phyloP scores from a whole-genome alignment of 208 protist genomes.

The Crithidia brevicula region DNA sequence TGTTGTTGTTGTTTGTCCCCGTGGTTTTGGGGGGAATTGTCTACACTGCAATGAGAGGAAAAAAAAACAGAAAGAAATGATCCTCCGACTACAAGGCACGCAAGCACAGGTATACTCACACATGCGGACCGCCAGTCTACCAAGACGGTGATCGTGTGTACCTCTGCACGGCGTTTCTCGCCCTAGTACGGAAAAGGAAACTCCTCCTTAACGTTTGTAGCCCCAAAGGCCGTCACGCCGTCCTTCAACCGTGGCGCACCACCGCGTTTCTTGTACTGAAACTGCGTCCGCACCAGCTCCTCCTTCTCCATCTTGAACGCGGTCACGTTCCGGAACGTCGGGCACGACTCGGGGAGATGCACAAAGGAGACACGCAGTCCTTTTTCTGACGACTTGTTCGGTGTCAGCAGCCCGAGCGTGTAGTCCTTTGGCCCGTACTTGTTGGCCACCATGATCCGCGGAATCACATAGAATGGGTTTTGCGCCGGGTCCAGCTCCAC shows the following conservation, averaged over 20 bases:
- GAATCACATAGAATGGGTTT: conserved; percentile 59
- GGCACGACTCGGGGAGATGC: conserved; percentile 30
- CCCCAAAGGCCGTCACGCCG: conserved; percentile 32
- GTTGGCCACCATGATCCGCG: conserved; percentile 39
- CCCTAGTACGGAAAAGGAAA: conserved; percentile 34
- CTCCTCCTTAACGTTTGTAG: conserved; percentile 32
- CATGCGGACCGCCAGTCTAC: too few species aligned
- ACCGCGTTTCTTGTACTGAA: conserved; percentile 50
- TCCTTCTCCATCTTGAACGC: conserved; percentile 25
- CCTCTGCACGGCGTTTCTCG: too few species aligned
- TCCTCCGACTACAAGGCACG: too few species aligned
- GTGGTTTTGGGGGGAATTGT: too few species aligned
- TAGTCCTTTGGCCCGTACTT: conserved; percentile 30
- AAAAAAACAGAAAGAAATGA: conserved; percentile 11
- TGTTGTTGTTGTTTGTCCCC: too few species aligned
- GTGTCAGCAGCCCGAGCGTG: conserved; percentile 38
- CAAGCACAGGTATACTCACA: too few species aligned
- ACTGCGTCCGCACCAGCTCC: conserved; percentile 25
- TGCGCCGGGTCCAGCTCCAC: conserved; percentile 50
- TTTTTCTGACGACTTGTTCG: conserved; percentile 22
- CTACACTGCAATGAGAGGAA: too few species aligned
- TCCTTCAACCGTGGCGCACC: conserved; percentile 27
- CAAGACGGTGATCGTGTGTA: too few species aligned
- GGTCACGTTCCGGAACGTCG: conserved; percentile 32
- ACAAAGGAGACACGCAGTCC: conserved; percentile 43